phyloP scores from a whole-genome alignment of 768 basidiomycete species.

The Hemileccinum rubropunctum region DNA sequence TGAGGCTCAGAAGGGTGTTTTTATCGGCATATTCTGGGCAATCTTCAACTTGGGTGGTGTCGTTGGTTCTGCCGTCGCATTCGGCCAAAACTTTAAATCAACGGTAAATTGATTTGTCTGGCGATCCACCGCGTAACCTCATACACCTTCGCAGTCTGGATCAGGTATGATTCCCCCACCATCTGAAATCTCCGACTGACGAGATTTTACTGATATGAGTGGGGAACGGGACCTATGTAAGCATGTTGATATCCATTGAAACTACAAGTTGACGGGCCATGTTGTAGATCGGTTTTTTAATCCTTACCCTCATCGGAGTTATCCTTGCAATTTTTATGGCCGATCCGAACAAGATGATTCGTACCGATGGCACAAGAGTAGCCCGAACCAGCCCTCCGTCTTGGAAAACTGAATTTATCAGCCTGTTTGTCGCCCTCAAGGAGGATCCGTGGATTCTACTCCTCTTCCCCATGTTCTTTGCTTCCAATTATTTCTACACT shows the following conservation, averaged over 20 bases:
- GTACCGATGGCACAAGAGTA: conserved; percentile 74
- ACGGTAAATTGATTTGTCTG: conserved; percentile 37
- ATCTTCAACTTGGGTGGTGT: conserved; percentile 83
- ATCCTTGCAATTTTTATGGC: conserved; percentile 67
- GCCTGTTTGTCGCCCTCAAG: conserved; percentile 62
- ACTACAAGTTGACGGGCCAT: neutral
- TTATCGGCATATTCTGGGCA: conserved; percentile 54
- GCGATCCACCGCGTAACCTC: neutral
- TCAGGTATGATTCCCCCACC: conserved; percentile 16
- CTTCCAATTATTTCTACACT: conserved; percentile 82
- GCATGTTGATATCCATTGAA: conserved; percentile 32
- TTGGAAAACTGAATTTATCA: conserved; percentile 72
- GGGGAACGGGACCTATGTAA: conserved; percentile 77
- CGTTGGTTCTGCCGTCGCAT: conserved; percentile 71
- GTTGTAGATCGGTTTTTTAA: conserved; percentile 67
- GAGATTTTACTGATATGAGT: conserved; percentile 36
- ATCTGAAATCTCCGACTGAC: neutral
- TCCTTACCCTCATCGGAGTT: conserved; percentile 68
- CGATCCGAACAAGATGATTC: conserved; percentile 68
- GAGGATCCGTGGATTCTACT: conserved; percentile 72
- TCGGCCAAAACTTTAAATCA: conserved; percentile 68
- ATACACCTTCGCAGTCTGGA: conserved; percentile 22
- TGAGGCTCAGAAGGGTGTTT: conserved; percentile 53
- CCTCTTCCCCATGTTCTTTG: conserved; percentile 83
- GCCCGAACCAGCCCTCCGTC: conserved; percentile 59